Base-by-base conservation (phyloP, 2,329 filamentous ascomycete species). In the Alternaria postmessia region DNA sequence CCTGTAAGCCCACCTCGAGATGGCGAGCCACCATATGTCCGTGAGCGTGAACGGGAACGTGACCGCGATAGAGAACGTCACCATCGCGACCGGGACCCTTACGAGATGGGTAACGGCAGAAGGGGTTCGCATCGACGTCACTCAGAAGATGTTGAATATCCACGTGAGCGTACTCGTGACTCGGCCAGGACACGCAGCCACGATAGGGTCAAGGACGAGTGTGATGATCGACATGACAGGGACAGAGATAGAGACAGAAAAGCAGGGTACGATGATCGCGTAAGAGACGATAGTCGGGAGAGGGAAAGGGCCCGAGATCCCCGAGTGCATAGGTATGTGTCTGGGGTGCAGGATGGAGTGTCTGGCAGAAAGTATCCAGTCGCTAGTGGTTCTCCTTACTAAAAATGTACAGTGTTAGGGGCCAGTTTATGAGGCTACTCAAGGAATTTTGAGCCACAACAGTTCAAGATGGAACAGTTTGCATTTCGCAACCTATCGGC, bases 341-440 rank as follows among this genome's bases (percentile, higher is more conserved):
- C 64, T 24, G 71, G 74, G 9, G 72, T 76, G 52, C 69, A 75
- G 61, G 72, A 76, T 51, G 75, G 75, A n/a, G 74, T 75, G 22
- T 67, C 71, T 43, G 75, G 76, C 42, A 51, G 75, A 22, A 65
- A 70, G 59, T 76, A 76, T 67, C 73, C 75, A 42, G 69, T 75
- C 52, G 54, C 52, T 14, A 66, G 56, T 57, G 58, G 54, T 32
- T 39, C 53, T 46, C 57, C 62, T 58, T 72, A 72, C 67, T 72
- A 54, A 72, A 49, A 8, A 20, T 46, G n/a, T 62, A 32, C 51
- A 71, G 69, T 48, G 52, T 64, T 12, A 63, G 67, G 14, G 63
- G 60, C n/a, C 57, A 63, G 26, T 51, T 71, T 20, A 44, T 66
- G 43, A 60, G 62, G 59, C 48, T 72, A 26, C 42, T 68, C 57